Percentiles rank a stretch among this genome's conserved stretches.
Evolutionary conservation across 2,329 filamentous ascomycete genomes (phyloP).

Genomic region (Hypoxylon sp.): DNA sequence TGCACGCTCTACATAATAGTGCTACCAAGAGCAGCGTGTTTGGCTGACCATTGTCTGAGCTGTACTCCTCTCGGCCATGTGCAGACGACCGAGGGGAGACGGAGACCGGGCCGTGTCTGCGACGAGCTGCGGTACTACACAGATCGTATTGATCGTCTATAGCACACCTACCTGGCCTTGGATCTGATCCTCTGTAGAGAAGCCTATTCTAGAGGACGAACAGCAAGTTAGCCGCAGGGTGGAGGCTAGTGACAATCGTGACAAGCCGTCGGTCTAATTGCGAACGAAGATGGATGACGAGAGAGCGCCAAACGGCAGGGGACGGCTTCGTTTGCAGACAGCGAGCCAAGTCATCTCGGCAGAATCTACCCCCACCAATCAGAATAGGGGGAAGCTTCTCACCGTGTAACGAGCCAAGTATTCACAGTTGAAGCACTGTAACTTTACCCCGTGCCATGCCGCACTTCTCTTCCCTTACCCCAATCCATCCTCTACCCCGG

Average conservation of each 20-base stretch:
- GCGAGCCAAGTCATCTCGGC: constrained; percentile 29
- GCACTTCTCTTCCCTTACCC: constrained; percentile 1
- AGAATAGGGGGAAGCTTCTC: constrained; percentile 23
- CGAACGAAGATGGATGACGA: constrained; percentile 9
- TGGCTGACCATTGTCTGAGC: not conserved
- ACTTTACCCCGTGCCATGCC: not conserved
- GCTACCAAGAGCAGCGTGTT: constrained; percentile 7
- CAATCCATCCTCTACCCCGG: constrained; percentile 15
- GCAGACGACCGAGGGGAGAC: constrained; percentile 22
- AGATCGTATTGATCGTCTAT: constrained; percentile 5
- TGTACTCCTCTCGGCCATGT: constrained; percentile 13
- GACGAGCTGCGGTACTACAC: constrained; percentile 22
- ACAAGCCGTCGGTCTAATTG: constrained; percentile 22
- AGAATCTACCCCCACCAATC: constrained; percentile 45
- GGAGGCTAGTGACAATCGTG: constrained; percentile 13
- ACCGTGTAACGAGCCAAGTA: not conserved
- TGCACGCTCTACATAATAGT: constrained; percentile 8
- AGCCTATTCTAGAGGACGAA: not conserved
- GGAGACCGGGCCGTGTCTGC: constrained; percentile 37
- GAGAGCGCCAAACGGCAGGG: not conserved
- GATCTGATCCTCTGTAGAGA: constrained; percentile 3
- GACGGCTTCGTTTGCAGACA: not conserved
- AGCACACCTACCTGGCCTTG: not conserved
- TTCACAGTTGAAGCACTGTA: constrained; percentile 16
- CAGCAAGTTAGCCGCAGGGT: not conserved